These are phyloP conservation scores for Helminthosporium solani DNA, from an alignment of 2,329 filamentous ascomycete genomes.

Conservation along the genomic window DNA sequence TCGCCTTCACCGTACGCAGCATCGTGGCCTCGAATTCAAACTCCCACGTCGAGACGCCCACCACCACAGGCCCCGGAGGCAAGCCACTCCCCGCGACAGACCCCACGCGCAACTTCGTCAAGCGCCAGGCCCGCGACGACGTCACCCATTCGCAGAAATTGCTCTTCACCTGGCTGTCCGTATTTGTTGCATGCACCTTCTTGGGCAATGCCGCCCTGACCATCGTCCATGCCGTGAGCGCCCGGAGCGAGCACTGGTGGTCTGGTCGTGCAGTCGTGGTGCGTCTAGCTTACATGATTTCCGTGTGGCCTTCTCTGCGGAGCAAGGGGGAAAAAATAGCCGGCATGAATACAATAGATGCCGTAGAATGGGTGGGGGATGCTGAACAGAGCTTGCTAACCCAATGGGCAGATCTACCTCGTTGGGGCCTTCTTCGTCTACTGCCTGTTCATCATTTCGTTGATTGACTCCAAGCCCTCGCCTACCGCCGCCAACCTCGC, in stretches of 20 bases:
- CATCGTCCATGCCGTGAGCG: constrained; percentile 70
- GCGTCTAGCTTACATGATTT: too few species aligned
- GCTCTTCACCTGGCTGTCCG: constrained; percentile 73
- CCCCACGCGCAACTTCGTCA: constrained; percentile 45
- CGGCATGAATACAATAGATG: too few species aligned
- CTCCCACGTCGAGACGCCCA: constrained; percentile 48
- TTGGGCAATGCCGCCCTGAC: constrained; percentile 72
- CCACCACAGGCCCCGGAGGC: constrained; percentile 76
- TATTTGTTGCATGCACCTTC: constrained; percentile 71
- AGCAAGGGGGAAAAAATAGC: too few species aligned
- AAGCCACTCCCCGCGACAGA: constrained; percentile 75
- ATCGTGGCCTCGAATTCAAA: constrained; percentile 53
- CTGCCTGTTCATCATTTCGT: constrained; percentile 78
- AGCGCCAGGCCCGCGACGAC: constrained; percentile 51
- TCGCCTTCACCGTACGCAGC: constrained; percentile 62
- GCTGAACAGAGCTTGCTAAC: neutral
- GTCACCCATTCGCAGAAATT: constrained; percentile 68
- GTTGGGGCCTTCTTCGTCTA: constrained; percentile 85
- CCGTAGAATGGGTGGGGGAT: neutral
- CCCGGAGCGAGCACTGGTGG: constrained; percentile 72
- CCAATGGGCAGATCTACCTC: constrained; percentile 70
- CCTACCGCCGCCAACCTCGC: constrained; percentile 78
- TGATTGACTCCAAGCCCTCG: constrained; percentile 79
- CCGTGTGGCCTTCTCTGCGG: too few species aligned
- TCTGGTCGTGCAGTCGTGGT: constrained; percentile 76